Base-by-base conservation (phyloP, 164 flowering plant species). In the Berberis thunbergii region DNA sequence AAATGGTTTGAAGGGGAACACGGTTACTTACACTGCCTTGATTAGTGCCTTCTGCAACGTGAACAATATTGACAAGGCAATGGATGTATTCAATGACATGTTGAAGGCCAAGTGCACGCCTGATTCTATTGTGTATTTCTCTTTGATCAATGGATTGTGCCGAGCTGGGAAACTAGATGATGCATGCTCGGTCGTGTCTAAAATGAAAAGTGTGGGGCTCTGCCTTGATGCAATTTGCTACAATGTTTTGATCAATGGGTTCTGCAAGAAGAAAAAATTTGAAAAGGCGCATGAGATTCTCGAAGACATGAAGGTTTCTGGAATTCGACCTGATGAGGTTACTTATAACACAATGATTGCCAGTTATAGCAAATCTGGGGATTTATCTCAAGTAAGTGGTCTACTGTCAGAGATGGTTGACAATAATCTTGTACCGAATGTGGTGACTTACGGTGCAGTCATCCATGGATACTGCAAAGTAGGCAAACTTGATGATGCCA, bases 311-410 rank as follows among this genome's bases (percentile, higher is more conserved):
- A 83, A 85, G 65, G 60, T 45, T 9, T 62, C 62, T 46, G 80
- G 83, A 43, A 53, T 88, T 48, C 77, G 57, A 54, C 83, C 91
- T 7, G 85, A 86, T 71, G 64, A 64, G 62, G 69, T 82, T 46
- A 90, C 97, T 4, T 91, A 84, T 70, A 94, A 88, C 71, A 82
- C 85, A 11, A 45, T 94, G 61, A 84, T 94, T 61, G 69, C 95
- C 46, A 71, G 72, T 77, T 80, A 79, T 45, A 66, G 95, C 78
- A 77, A 75, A 67, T 61, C 50, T 8, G 85, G 88, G 49, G 49
- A 46, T 46, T 46, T 4, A 8, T 46, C 8, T 4, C 6, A 1
- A 4, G 5, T 8, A 46, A 46, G 49, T 46, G 49, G 8, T 4
- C 5, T 46, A 46, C 49, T 4, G 49, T 46, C 8, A 57, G 49